These are phyloP conservation scores for Geopyxis carbonaria DNA, from an alignment of 495 filamentous ascomycete genomes.

Conservation along the genomic window DNA sequence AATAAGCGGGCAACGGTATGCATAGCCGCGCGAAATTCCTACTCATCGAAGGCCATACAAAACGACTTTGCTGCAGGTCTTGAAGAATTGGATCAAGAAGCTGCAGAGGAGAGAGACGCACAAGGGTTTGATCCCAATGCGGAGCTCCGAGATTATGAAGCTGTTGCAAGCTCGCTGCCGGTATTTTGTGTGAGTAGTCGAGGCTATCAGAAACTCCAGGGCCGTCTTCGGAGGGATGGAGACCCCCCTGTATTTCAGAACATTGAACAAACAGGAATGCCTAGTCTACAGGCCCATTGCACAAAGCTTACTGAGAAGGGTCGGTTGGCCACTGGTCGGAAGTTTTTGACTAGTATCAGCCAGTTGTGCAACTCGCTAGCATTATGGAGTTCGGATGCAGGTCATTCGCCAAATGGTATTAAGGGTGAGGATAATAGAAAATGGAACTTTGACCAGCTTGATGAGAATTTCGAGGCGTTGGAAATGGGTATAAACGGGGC, in stretches of 20 bases:
- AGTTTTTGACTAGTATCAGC: constrained; percentile 34
- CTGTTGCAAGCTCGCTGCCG: constrained; percentile 34
- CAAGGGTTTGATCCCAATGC: constrained; percentile 31
- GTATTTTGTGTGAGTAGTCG: constrained; percentile 46
- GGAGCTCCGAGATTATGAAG: constrained; percentile 37
- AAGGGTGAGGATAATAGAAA: too few species aligned
- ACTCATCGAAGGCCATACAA: constrained; percentile 35
- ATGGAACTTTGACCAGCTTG: too few species aligned
- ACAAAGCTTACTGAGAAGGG: constrained; percentile 35
- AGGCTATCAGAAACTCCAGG: constrained; percentile 43
- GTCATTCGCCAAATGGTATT: too few species aligned
- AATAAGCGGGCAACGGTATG: constrained; percentile 31
- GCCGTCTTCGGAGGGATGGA: constrained; percentile 34
- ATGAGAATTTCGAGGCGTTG: too few species aligned
- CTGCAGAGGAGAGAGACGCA: constrained; percentile 30
- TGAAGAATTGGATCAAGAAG: constrained; percentile 36
- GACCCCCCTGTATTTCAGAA: constrained; percentile 32
- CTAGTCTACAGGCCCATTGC: constrained; percentile 39
- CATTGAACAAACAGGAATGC: constrained; percentile 39
- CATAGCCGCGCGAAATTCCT: constrained; percentile 38
- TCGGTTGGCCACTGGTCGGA: constrained; percentile 27
- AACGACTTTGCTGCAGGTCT: constrained; percentile 41
- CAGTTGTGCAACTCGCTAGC: constrained; percentile 36
- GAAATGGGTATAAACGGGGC: too few species aligned
- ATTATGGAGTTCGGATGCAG: constrained; percentile 35